These are phyloP conservation scores for Colletotrichum sp. DNA, from an alignment of 2,329 filamentous ascomycete species.

Conservation along the genomic window DNA sequence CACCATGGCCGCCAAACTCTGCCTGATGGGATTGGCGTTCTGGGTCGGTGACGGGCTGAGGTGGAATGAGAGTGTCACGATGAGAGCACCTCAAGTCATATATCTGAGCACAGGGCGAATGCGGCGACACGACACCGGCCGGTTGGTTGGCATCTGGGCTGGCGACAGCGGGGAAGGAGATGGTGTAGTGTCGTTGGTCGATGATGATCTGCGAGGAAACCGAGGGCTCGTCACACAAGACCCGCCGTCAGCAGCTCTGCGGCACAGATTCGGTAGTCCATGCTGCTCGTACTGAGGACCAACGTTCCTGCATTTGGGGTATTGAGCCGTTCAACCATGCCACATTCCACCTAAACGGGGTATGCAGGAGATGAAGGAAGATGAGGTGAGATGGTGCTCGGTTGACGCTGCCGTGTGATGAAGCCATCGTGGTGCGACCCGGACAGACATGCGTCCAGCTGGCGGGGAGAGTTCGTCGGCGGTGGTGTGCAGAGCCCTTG, in stretches of 20 bases:
- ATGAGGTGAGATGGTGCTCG: background rate
- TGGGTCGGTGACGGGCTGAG: background rate
- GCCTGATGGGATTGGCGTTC: background rate
- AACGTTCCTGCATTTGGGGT: conserved; percentile 8
- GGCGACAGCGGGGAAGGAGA: background rate
- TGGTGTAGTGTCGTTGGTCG: conserved; percentile 3
- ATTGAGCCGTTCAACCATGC: background rate
- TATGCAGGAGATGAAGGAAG: background rate
- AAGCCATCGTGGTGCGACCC: conserved; percentile 12
- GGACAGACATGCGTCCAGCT: background rate
- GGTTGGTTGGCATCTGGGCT: background rate
- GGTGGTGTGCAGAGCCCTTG: background rate
- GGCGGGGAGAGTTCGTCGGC: background rate
- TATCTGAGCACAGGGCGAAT: background rate
- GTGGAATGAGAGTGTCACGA: background rate
- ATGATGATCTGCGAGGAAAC: conserved; percentile 7
- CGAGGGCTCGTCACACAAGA: conserved; percentile 5
- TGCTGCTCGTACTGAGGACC: background rate
- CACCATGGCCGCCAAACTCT: background rate
- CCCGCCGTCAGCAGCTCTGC: conserved; percentile 4
- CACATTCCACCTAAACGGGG: background rate
- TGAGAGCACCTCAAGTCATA: background rate
- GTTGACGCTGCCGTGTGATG: background rate
- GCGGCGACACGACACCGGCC: background rate
- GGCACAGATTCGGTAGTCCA: conserved; percentile 10